phyloP scores from a whole-genome alignment of 2,329 filamentous ascomycete genomes.

The Hymenotorrendiella dingleyae region DNA sequence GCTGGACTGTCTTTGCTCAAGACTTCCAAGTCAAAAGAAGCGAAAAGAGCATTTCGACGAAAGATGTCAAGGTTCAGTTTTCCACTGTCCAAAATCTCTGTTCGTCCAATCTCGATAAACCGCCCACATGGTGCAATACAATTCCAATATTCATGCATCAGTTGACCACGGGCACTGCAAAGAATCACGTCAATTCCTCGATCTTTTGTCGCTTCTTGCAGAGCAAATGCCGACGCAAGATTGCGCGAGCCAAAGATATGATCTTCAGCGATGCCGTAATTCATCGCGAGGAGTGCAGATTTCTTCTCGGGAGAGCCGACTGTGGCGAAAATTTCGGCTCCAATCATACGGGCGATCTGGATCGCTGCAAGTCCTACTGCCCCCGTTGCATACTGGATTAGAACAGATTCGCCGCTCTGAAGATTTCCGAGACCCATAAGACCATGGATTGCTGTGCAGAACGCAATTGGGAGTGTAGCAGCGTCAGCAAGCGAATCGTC shows the following conservation, averaged over 20 bases:
- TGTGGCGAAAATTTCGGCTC: conserved; percentile 27
- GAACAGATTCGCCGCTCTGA: conserved; percentile 19
- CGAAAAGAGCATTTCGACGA: conserved; percentile 15
- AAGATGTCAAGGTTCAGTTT: conserved; percentile 26
- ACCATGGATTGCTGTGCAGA: conserved; percentile 14
- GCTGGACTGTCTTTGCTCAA: neutral
- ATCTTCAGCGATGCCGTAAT: neutral
- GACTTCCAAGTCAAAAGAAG: conserved; percentile 14
- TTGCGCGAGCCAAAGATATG: conserved; percentile 6
- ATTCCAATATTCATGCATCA: conserved; percentile 25
- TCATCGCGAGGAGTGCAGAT: conserved; percentile 2
- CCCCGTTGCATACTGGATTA: conserved; percentile 29
- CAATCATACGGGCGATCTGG: conserved; percentile 23
- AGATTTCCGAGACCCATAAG: conserved; percentile 12
- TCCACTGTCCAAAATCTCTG: conserved; percentile 22
- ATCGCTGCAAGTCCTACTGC: conserved; percentile 32
- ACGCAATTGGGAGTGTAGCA: conserved; percentile 15
- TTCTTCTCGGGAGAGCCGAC: conserved; percentile 10
- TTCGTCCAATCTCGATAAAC: conserved; percentile 35
- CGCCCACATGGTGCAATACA: conserved; percentile 32
- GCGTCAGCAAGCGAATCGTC: conserved; percentile 11
- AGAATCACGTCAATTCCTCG: conserved; percentile 24
- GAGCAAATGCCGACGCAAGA: conserved; percentile 16
- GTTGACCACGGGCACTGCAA: conserved; percentile 17
- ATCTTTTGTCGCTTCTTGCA: conserved; percentile 17